These are phyloP conservation scores for Pyrus communis DNA, from an alignment of 306 rosid species.

Conservation along the genomic window DNA sequence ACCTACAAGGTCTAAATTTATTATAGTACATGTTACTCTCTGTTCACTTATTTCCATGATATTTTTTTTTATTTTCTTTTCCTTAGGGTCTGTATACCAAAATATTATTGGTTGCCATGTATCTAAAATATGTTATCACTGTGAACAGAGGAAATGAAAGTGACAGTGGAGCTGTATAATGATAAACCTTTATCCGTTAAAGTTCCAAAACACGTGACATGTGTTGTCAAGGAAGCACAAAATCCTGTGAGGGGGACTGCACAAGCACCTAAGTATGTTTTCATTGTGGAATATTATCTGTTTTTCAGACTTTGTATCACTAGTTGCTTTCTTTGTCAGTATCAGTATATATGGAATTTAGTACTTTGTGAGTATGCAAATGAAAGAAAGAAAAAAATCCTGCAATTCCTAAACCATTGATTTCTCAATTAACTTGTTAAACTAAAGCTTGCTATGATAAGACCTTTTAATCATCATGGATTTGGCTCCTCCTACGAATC, in stretches of 20 bases:
- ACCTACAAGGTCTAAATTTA: conserved; percentile 47
- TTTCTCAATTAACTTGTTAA: neutral
- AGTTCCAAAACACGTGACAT: conserved; percentile 81
- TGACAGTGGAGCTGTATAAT: conserved; percentile 64
- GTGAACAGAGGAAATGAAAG: conserved; percentile 78
- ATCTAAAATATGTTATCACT: conserved; percentile 5
- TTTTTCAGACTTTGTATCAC: neutral
- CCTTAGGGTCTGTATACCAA: neutral
- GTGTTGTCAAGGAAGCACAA: conserved; percentile 66
- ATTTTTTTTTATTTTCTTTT: neutral
- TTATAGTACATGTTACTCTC: conserved; percentile 6
- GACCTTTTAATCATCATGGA: neutral
- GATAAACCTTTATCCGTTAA: conserved; percentile 78
- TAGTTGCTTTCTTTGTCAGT: neutral
- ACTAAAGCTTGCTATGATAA: neutral
- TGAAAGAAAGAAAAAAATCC: neutral
- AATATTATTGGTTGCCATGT: neutral
- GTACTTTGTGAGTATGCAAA: neutral
- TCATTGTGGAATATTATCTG: neutral
- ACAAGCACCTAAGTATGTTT: conserved; percentile 62
- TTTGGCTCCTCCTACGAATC: neutral
- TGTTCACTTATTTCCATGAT: neutral
- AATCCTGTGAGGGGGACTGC: conserved; percentile 48
- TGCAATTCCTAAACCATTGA: neutral
- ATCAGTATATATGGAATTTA: neutral